A percentile compares a stretch with the other conserved stretches of the same genome.
Conservation (phyloP, 2,329 filamentous ascomycete genomes). For the Rhynchosporium graminicola region DNA sequence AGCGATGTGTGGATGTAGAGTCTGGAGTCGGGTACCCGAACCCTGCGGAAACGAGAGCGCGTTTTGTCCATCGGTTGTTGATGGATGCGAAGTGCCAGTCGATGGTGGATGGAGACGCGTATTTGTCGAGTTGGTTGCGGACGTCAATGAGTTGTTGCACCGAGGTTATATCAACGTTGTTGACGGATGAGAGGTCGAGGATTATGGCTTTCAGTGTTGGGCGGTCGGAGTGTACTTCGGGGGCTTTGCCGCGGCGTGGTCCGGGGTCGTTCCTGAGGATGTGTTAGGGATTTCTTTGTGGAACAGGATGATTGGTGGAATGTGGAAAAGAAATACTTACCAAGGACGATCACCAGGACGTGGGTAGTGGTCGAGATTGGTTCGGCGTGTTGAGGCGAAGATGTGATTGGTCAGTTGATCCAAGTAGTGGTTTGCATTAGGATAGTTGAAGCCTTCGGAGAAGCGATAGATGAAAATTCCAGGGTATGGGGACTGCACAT, state of each 20-base stretch:
- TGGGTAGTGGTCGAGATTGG: constrained; percentile 66
- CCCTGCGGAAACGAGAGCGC: constrained; percentile 80
- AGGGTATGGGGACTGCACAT: constrained; percentile 79
- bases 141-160: constrained; percentile 92
- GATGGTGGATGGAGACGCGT: constrained; percentile 76
- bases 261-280: constrained; percentile 71
- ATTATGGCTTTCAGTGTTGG: constrained; percentile 86
- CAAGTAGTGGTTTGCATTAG: constrained; percentile 86
- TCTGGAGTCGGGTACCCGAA: constrained; percentile 76
- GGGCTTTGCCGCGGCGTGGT: constrained; percentile 56
- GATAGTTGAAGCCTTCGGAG: constrained; percentile 93
- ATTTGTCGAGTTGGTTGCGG: constrained; percentile 87
- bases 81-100: constrained; percentile 97
- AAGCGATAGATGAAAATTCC: constrained; percentile 97
- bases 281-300: background rate
- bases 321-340: constrained; percentile 41
- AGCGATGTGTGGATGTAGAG: constrained; percentile 51
- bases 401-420: constrained; percentile 74
- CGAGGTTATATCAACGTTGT: constrained; percentile 91
- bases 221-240: constrained; percentile 50
- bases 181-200: constrained; percentile 89
- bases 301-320: no score
- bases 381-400: constrained; percentile 72
- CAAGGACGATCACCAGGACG: constrained; percentile 80
- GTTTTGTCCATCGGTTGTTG: constrained; percentile 93